A percentile compares a stretch with the other conserved stretches of the same genome.
phyloP scores from a whole-genome alignment of 495 filamentous ascomycete genomes.

The Astrothelium subdiscretum region DNA sequence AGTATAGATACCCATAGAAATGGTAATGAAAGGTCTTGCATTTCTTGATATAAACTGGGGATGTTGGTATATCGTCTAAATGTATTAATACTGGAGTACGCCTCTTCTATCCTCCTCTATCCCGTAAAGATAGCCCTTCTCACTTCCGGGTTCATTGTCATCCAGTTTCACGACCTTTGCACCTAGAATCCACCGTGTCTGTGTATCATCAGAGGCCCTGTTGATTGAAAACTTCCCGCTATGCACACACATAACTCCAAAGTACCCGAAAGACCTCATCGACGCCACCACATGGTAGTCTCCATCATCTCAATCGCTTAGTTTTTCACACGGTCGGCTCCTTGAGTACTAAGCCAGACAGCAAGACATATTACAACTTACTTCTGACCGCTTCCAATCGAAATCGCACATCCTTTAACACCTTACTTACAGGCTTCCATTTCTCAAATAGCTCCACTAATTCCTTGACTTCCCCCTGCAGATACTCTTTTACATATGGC shows the following conservation, averaged over 20 bases:
- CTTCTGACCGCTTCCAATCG: conserved; percentile 83
- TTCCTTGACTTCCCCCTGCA: conserved; percentile 63
- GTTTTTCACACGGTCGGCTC: too few species aligned
- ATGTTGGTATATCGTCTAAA: too few species aligned
- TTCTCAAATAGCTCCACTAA: conserved; percentile 81
- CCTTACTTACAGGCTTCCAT: conserved; percentile 84
- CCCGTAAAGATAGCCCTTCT: background rate
- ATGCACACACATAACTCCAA: background rate
- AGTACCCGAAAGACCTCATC: too few species aligned
- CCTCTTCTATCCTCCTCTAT: background rate
- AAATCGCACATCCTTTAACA: conserved; percentile 91
- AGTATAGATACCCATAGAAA: too few species aligned
- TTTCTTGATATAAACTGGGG: too few species aligned
- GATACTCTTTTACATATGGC: conserved; percentile 71
- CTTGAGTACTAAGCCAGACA: background rate
- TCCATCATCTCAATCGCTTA: too few species aligned
- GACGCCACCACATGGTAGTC: too few species aligned
- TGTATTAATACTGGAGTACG: background rate
- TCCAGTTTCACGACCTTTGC: background rate
- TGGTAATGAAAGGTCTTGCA: too few species aligned
- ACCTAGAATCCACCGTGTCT: background rate
- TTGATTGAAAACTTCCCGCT: background rate
- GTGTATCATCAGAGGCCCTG: background rate
- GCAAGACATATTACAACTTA: conserved; percentile 44
- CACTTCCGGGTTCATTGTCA: too few species aligned